phyloP scores from a whole-genome alignment of 2,329 filamentous ascomycete genomes.

The Microsporum canis region DNA sequence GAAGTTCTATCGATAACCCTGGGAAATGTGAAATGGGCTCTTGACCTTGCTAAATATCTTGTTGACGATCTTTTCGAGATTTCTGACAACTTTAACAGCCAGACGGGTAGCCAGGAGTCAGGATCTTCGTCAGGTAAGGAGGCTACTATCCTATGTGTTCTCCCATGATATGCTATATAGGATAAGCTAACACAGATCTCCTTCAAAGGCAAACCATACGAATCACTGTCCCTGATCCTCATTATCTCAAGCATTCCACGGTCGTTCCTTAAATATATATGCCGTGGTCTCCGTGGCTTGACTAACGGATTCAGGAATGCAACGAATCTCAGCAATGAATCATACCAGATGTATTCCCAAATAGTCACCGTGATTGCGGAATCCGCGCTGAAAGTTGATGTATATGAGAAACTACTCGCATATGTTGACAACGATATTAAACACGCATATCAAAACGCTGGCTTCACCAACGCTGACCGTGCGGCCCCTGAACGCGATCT shows the following conservation, averaged over 20 bases:
- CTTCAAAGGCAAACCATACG: conserved; percentile 4
- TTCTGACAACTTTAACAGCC: conserved; percentile 30
- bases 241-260: conserved; percentile 64
- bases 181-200: neutral
- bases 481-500: conserved; percentile 43
- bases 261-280: conserved; percentile 58
- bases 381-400: conserved; percentile 47
- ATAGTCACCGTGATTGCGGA: conserved; percentile 43
- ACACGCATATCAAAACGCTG: conserved; percentile 42
- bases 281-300: conserved; percentile 51
- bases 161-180: neutral
- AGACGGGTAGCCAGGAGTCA: conserved; percentile 15
- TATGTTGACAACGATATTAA: conserved; percentile 57
- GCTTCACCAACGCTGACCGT: conserved; percentile 36
- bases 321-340: conserved; percentile 28
- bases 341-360: conserved; percentile 37
- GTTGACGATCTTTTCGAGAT: conserved; percentile 43
- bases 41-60: conserved; percentile 52
- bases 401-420: conserved; percentile 53
- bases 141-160: neutral
- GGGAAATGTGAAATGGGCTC: conserved; percentile 66
- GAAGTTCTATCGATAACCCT: conserved; percentile 63
- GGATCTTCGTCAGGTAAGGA: neutral
- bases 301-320: conserved; percentile 35
- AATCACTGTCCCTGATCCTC: conserved; percentile 37